A percentile compares a stretch with the other conserved stretches of the same genome.
Conservation (phyloP, 768 basidiomycete species). For the Russula emetica region DNA sequence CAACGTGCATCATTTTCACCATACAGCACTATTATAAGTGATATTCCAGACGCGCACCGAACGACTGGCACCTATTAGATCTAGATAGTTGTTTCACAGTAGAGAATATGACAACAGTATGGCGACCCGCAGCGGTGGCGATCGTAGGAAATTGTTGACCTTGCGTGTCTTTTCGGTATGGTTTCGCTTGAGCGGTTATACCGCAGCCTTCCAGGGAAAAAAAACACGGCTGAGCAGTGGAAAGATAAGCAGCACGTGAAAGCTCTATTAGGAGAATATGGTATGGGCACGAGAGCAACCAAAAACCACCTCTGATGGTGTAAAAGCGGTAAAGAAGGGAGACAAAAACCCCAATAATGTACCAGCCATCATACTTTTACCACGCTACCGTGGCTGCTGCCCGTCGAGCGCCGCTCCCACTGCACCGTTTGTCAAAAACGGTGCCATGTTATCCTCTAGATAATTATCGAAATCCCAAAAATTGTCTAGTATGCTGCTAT, state of each 20-base stretch:
- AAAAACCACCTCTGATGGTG: not conserved
- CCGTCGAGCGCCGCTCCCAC: slow-evolving; percentile 11
- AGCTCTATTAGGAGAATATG: slow-evolving; percentile 1
- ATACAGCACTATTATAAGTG: not conserved
- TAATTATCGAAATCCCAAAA: slow-evolving; percentile 84
- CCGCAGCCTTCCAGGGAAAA: too few species aligned
- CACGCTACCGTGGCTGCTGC: not conserved
- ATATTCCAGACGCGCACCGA: too few species aligned
- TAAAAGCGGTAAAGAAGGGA: not conserved
- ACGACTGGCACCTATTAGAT: too few species aligned
- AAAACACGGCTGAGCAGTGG: not conserved
- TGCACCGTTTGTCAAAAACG: slow-evolving; percentile 44
- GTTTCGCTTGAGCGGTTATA: too few species aligned
- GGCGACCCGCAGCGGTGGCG: not conserved
- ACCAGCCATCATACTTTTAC: not conserved
- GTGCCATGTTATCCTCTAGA: slow-evolving; percentile 61
- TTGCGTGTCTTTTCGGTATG: too few species aligned
- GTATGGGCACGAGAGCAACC: not conserved
- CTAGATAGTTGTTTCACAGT: too few species aligned
- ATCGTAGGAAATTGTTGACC: too few species aligned
- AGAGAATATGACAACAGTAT: not conserved
- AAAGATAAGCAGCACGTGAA: not conserved
- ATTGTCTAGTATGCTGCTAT: slow-evolving; percentile 47
- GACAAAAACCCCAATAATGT: not conserved
- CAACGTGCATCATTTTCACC: too few species aligned